Base-by-base conservation (phyloP, 2,329 filamentous ascomycete genomes). In the Phialocephala sp. region DNA sequence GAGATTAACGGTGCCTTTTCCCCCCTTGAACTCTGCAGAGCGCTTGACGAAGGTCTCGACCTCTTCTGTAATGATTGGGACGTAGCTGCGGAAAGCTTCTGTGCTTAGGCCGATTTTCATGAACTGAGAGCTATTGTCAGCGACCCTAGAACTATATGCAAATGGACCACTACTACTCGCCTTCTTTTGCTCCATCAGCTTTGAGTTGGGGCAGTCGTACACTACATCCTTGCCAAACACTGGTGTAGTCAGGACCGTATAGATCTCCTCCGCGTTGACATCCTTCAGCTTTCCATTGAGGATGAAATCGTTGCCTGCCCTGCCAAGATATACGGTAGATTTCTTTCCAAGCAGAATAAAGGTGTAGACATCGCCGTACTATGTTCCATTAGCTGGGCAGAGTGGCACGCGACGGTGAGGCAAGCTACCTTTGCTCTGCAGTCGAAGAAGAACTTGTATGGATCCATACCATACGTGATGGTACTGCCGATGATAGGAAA, bases 121-220 rank as follows among this genome's bases (percentile, higher is more conserved):
- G 75, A 94, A 93, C 89, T 87, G 66, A 60, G 55, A 62, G 45
- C 55, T 57, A 32, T 27, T 66, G 57, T 63, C 56, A 64, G 45
- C 65, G 24, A 55, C 39, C 8, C 52, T 41, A 15, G 18, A 18
- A 27, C 22, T n/a, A 54, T 35, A 15, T 32, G 24, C 27, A 27
- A 35, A 27, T 5, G 24, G 14, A 18, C 50, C 2, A 35, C 27
- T n/a, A 32, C 8, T 12, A 35, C 80, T 68, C 77, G 93, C 91
- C 87, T 94, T 95, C 84, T 97, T 97, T 83, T 97, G 93, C 81
- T 97, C 93, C 93, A 97, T 96, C 76, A 97, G 86, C 80, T 96
- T 96, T 65, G 92, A 84, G 77, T 96, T 96, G 50, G 92, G 92
- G 80, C 92, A 95, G 77, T 96, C 93, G 77, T 96, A 97, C 62